phyloP scores from a whole-genome alignment of 1,284 basidiomycete species.

The Trichosporon faecale region DNA sequence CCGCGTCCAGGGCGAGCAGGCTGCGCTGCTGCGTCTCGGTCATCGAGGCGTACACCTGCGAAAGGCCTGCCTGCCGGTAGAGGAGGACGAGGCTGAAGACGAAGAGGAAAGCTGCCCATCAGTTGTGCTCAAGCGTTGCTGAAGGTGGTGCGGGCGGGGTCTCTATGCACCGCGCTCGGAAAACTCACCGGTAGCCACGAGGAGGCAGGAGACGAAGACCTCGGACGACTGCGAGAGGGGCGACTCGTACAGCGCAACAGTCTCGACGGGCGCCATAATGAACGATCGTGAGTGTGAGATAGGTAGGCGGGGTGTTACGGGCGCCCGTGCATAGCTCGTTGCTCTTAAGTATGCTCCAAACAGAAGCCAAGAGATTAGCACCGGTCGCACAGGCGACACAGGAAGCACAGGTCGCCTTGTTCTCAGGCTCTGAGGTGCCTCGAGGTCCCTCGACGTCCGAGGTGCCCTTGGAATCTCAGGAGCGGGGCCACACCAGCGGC shows the following conservation, averaged over 20 bases:
- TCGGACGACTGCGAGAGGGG: background rate
- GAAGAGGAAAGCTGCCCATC: background rate
- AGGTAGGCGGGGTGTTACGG: background rate
- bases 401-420: background rate
- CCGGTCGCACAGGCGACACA: too few relatives aligned
- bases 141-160: background rate
- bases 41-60: background rate
- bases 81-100: conserved; percentile 3
- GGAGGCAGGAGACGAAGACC: background rate
- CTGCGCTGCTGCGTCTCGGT: background rate
- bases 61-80: background rate
- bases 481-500: background rate
- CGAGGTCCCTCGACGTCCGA: background rate
- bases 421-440: background rate
- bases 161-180: background rate
- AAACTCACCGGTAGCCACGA: background rate
- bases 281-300: background rate
- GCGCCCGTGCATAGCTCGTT: background rate
- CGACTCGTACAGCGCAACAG: background rate
- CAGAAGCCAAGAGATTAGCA: background rate
- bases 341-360: background rate
- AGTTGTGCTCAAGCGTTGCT: background rate
- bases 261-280: conserved; percentile 1
- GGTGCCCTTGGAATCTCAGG: background rate
- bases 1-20: background rate